Percentiles rank a stretch among this genome's conserved stretches.
These are phyloP conservation scores for Starmerella lactis-condensi DNA, from an alignment of 805 yeast genomes.

Conservation along the genomic window DNA sequence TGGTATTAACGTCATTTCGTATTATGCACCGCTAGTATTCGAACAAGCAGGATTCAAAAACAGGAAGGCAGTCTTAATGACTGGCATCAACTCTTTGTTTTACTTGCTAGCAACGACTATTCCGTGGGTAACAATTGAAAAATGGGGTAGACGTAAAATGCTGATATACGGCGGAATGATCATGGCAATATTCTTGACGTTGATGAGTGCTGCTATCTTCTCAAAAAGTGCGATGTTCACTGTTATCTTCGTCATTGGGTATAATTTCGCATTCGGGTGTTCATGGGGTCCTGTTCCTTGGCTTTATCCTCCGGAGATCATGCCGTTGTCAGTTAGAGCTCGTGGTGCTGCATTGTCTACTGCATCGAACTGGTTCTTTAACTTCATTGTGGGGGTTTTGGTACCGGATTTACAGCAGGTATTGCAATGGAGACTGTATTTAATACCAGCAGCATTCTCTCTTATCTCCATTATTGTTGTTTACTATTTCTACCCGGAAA, in stretches of 20 bases:
- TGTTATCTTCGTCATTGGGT: slow-evolving; percentile 56
- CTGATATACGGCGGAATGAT: slow-evolving; percentile 57
- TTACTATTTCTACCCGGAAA: slow-evolving; percentile 62
- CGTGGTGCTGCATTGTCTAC: slow-evolving; percentile 82
- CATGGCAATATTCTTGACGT: slow-evolving; percentile 54
- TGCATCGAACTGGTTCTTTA: slow-evolving; percentile 84
- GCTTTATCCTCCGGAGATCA: slow-evolving; percentile 70
- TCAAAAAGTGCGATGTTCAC: slow-evolving; percentile 43
- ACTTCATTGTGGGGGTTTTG: slow-evolving; percentile 79
- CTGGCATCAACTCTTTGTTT: slow-evolving; percentile 55
- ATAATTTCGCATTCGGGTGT: slow-evolving; percentile 66
- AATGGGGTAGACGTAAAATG: slow-evolving; percentile 83
- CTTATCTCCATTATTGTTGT: slow-evolving; percentile 55
- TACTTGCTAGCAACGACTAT: slow-evolving; percentile 55
- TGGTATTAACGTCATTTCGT: slow-evolving; percentile 82
- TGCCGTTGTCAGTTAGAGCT: slow-evolving; percentile 68
- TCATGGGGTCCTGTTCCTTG: slow-evolving; percentile 94
- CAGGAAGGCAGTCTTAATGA: slow-evolving; percentile 71
- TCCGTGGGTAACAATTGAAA: slow-evolving; percentile 79
- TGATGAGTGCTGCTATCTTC: slow-evolving; percentile 45
- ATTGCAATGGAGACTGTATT: slow-evolving; percentile 62
- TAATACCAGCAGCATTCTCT: slow-evolving; percentile 68
- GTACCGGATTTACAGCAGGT: slow-evolving; percentile 67
- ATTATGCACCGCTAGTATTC: slow-evolving; percentile 84
- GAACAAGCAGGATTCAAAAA: slow-evolving; percentile 94